Conservation (phyloP, 208 protist species). For the Zelonia costaricensis region DNA sequence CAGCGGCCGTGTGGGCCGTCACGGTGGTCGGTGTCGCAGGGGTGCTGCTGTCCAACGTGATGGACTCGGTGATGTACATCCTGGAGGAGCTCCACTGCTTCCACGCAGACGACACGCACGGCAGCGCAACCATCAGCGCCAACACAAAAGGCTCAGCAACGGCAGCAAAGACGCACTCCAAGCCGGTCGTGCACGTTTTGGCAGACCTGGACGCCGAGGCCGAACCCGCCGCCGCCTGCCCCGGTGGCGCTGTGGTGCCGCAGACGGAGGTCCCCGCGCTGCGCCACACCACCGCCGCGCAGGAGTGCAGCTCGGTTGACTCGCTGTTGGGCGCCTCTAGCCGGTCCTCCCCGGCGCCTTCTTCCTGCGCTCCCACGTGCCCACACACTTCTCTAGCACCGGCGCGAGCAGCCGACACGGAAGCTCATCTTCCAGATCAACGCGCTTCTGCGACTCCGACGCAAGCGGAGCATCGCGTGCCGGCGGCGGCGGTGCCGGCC, state of each 20-base stretch:
- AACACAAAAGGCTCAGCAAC: neutral
- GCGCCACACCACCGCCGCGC: too few species aligned
- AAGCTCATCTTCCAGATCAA: too few species aligned
- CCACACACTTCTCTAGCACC: too few species aligned
- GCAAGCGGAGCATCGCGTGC: neutral
- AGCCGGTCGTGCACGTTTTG: neutral
- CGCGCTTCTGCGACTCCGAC: neutral
- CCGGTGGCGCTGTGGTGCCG: neutral
- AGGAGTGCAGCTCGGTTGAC: neutral
- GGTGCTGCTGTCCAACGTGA: constrained; percentile 37
- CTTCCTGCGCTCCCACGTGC: too few species aligned
- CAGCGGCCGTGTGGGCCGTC: too few species aligned
- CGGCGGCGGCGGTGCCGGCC: neutral
- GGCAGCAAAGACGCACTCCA: too few species aligned
- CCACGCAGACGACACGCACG: too few species aligned
- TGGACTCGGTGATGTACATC: constrained; percentile 52
- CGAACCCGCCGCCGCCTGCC: too few species aligned
- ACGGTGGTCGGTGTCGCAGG: constrained; percentile 30
- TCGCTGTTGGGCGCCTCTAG: neutral
- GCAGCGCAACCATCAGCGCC: neutral
- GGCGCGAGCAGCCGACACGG: neutral
- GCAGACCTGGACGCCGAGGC: neutral
- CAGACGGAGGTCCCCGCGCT: neutral
- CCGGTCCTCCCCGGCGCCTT: neutral
- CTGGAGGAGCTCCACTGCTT: constrained; percentile 67